Conservation (phyloP, 164 flowering plant species). For the Buxus sempervirens region DNA sequence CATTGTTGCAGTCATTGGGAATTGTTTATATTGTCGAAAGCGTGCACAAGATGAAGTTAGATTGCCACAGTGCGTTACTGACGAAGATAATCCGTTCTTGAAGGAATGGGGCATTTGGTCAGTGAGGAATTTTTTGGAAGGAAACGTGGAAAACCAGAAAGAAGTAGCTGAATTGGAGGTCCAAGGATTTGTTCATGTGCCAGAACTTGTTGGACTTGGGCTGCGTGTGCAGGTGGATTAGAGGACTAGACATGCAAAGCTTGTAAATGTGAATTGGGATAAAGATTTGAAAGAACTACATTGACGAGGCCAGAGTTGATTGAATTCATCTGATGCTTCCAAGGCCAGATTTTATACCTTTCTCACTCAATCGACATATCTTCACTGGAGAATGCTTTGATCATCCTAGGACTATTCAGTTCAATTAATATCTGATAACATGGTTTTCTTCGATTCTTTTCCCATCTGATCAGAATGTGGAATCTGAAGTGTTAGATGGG, state of each 20-base stretch:
- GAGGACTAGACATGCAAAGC: conserved; percentile 53
- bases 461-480: neutral
- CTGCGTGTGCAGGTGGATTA: conserved; percentile 69
- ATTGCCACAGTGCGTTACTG: conserved; percentile 73
- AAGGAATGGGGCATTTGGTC: conserved; percentile 93
- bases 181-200: conserved; percentile 66
- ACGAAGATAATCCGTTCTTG: conserved; percentile 76
- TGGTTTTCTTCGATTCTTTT: neutral
- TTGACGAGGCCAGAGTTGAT: neutral
- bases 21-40: conserved; percentile 58
- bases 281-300: no score
- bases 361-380: neutral
- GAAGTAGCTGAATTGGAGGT: conserved; percentile 66
- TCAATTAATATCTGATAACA: neutral
- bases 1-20: conserved; percentile 71
- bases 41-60: conserved; percentile 75
- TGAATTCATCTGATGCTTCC: no score
- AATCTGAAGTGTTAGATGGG: neutral
- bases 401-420: neutral
- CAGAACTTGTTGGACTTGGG: conserved; percentile 61
- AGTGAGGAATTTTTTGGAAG: conserved; percentile 67
- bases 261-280: conserved; percentile 40
- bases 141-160: conserved; percentile 64
- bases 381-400: neutral
- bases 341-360: neutral